Evolutionary conservation across 2,329 filamentous ascomycete species (phyloP).

Genomic region (Pezicula neosporulosa): DNA sequence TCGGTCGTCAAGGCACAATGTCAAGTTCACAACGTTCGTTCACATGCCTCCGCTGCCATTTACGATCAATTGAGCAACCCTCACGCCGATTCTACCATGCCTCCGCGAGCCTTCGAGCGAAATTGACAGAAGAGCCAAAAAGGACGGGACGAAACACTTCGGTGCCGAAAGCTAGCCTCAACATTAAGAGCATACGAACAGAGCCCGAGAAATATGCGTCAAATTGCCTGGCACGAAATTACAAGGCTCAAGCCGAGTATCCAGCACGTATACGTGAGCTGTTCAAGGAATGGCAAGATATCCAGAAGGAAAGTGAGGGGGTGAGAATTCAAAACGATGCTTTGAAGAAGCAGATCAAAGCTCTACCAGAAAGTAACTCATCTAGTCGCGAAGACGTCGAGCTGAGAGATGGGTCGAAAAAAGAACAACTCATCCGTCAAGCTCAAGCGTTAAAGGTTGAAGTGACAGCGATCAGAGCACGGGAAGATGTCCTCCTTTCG

Average conservation of each 20-base stretch:
- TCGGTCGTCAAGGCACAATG: slow-evolving; percentile 13
- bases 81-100: slow-evolving; percentile 15
- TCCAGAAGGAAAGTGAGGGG: slow-evolving; percentile 56
- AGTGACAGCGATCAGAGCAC: slow-evolving; percentile 55
- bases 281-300: slow-evolving; percentile 53
- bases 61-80: slow-evolving; percentile 7
- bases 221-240: slow-evolving; percentile 86
- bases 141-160: slow-evolving; percentile 47
- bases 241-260: slow-evolving; percentile 52
- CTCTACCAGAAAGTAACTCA: slow-evolving; percentile 34
- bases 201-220: slow-evolving; percentile 76
- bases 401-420: slow-evolving; percentile 30
- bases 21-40: slow-evolving; percentile 15
- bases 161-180: slow-evolving; percentile 75
- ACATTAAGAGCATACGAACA: slow-evolving; percentile 87
- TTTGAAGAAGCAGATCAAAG: slow-evolving; percentile 52
- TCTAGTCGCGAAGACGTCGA: slow-evolving; percentile 20
- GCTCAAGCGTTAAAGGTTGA: slow-evolving; percentile 62
- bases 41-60: slow-evolving; percentile 21
- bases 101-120: slow-evolving; percentile 12
- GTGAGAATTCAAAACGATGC: slow-evolving; percentile 65
- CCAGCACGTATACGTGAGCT: slow-evolving; percentile 53
- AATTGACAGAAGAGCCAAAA: slow-evolving; percentile 6
- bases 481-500: slow-evolving; percentile 53
- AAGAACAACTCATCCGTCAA: slow-evolving; percentile 56